Evolutionary conservation across 2,329 filamentous ascomycete species (phyloP).

Genomic region (Taxawa tesnikishii): DNA sequence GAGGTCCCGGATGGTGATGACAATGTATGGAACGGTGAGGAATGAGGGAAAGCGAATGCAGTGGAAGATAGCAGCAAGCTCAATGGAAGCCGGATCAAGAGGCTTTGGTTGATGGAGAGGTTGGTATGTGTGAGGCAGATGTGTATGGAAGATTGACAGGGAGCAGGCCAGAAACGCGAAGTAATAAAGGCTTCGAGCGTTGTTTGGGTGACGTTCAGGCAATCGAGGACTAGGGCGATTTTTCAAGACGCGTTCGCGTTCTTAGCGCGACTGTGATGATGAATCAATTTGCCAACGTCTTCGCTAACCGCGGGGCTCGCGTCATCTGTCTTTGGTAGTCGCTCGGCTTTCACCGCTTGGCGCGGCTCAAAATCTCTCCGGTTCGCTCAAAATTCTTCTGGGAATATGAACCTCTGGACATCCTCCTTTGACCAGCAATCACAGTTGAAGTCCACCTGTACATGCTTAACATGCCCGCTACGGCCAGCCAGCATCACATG

Average conservation of each 20-base stretch:
- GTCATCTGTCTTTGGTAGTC: too few species aligned
- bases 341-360: background rate
- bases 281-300: too few species aligned
- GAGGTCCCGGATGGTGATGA: slow-evolving; percentile 11
- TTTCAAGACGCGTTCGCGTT: background rate
- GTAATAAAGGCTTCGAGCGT: background rate
- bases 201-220: slow-evolving; percentile 1
- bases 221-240: background rate
- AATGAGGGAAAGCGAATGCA: slow-evolving; percentile 5
- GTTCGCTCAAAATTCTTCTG: too few species aligned
- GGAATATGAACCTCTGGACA: too few species aligned
- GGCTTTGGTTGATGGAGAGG: background rate
- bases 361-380: too few species aligned
- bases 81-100: background rate
- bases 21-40: slow-evolving; percentile 3
- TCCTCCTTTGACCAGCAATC: too few species aligned
- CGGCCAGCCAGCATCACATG: too few species aligned
- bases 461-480: too few species aligned
- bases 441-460: too few species aligned
- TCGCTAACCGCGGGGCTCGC: too few species aligned
- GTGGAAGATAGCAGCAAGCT: slow-evolving; percentile 2
- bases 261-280: too few species aligned
- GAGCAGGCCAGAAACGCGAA: background rate
- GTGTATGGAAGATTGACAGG: slow-evolving; percentile 1
- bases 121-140: slow-evolving; percentile 2